Base-by-base conservation (phyloP, 208 protist genomes). In the Wallacemonas sp. region DNA sequence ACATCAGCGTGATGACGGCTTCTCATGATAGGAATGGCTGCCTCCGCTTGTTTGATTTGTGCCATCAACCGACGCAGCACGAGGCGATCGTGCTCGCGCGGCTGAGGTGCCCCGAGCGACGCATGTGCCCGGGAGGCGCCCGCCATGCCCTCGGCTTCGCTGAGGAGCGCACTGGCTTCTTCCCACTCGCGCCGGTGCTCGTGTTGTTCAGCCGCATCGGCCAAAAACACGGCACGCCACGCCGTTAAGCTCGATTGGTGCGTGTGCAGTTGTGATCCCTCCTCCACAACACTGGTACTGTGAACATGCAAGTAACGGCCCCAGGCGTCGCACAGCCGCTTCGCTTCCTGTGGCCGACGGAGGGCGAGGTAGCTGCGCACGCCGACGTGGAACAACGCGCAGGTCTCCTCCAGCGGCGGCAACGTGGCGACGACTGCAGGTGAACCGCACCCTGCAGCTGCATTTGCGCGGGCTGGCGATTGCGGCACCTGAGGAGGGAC, bases 351-450 rank as follows among this genome's bases (percentile, higher is more conserved):
- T 2, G 50, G 50, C 3, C 10, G 29, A 27, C 50, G 50, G 5
- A 57, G 26, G 21, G 50, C 3, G 3, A 57, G 30, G 30, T 57
- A 57, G 50, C 50, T 57, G 50, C 50, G 50, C 8, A 57, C 13
- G 21, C 29, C 50, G 2, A 8, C 30, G 30, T 57, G 50, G 29
- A 57, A 57, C 10, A 57, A 27, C 30, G 50, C 50, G 21, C 50
- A 57, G 13, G 32, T 57, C 30, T 34, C 50, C 5, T 39, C 21
- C 3, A 57, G 24, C 6, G 50, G 32, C 10, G 50, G 50, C 24
- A 57, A n/a, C 26, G 38, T 41, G 3, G 32, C 50, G n/a, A 26
- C n/a, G n/a, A n/a, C n/a, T n/a, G n/a, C n/a, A n/a, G n/a, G n/a
- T n/a, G n/a, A n/a, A n/a, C n/a, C n/a, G n/a, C n/a, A n/a, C n/a